Conservation (phyloP, 2,329 filamentous ascomycete species). For the Hymenoscyphus repandus region DNA sequence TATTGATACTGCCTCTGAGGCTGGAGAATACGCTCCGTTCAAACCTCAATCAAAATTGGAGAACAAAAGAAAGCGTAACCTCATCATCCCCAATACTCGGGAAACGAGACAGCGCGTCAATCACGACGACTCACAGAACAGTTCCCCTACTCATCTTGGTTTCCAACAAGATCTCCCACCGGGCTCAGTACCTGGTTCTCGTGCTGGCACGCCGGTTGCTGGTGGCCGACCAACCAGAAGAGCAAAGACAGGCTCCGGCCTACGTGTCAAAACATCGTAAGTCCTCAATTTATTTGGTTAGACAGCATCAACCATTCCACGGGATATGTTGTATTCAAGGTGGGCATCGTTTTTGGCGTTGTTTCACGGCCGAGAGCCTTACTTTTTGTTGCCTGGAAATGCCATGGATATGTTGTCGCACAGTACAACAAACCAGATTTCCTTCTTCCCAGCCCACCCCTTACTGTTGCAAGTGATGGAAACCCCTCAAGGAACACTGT, state of each 20-base stretch:
- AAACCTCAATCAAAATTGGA: conserved; percentile 11
- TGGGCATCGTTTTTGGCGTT: conserved; percentile 9
- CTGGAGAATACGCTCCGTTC: conserved; percentile 19
- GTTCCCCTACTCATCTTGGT: conserved; percentile 47
- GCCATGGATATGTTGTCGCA: conserved; percentile 20
- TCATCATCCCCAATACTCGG: conserved; percentile 24
- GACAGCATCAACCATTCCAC: conserved; percentile 9
- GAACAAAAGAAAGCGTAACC: conserved; percentile 5
- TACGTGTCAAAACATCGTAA: conserved; percentile 65
- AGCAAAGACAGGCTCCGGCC: conserved; percentile 49
- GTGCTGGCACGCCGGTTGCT: conserved; percentile 54
- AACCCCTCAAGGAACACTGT: conserved; percentile 10
- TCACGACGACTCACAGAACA: conserved; percentile 49
- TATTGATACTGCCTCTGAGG: conserved; percentile 21
- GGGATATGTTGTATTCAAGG: conserved; percentile 1
- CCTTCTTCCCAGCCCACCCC: not conserved
- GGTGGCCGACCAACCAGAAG: conserved; percentile 51
- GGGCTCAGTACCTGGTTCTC: conserved; percentile 46
- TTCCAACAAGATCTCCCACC: conserved; percentile 40
- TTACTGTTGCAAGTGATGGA: not conserved
- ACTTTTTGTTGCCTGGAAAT: conserved; percentile 15
- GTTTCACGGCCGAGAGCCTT: conserved; percentile 11
- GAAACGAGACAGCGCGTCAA: conserved; percentile 24
- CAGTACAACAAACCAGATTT: conserved; percentile 19
- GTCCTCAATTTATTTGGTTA: conserved; percentile 34